Evolutionary conservation across 1,284 basidiomycete species (phyloP).

Genomic region (Tausonia pullulans): DNA sequence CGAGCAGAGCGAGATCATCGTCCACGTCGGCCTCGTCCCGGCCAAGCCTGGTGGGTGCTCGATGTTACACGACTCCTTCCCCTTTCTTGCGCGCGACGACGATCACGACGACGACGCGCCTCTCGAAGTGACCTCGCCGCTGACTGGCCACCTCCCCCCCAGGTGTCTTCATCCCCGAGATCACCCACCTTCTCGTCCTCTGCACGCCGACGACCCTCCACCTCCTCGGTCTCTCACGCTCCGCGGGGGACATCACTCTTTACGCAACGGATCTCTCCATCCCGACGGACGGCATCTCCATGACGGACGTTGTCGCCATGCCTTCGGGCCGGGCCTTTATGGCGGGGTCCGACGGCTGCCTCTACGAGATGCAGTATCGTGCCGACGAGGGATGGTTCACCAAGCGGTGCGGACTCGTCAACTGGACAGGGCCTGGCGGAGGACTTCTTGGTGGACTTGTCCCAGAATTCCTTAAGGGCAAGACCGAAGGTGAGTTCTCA

Average conservation of each 20-base stretch:
- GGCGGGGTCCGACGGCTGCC: constrained; percentile 71
- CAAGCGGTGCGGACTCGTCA: constrained; percentile 34
- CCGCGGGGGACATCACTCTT: constrained; percentile 60
- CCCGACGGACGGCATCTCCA: constrained; percentile 54
- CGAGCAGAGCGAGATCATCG: constrained; percentile 83
- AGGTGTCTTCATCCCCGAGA: constrained; percentile 84
- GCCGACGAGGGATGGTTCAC: constrained; percentile 88
- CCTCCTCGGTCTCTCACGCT: constrained; percentile 69
- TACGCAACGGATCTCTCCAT: constrained; percentile 82
- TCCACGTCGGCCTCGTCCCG: constrained; percentile 69
- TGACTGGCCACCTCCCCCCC: constrained; percentile 8
- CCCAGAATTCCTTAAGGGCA: constrained; percentile 48
- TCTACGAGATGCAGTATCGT: constrained; percentile 91
- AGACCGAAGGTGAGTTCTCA: constrained; percentile 45
- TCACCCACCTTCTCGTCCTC: constrained; percentile 78
- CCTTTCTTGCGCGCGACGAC: neutral
- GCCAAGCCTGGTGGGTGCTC: constrained; percentile 46
- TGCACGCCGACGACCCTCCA: constrained; percentile 74
- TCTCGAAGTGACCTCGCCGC: neutral
- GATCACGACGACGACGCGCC: neutral
- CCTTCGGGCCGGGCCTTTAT: constrained; percentile 81
- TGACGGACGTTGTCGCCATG: constrained; percentile 72
- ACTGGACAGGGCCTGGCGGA: constrained; percentile 14
- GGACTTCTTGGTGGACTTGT: constrained; percentile 43
- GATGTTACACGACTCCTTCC: neutral